Conservation (phyloP, 345 rosid species). For the Arabis hirsuta region DNA sequence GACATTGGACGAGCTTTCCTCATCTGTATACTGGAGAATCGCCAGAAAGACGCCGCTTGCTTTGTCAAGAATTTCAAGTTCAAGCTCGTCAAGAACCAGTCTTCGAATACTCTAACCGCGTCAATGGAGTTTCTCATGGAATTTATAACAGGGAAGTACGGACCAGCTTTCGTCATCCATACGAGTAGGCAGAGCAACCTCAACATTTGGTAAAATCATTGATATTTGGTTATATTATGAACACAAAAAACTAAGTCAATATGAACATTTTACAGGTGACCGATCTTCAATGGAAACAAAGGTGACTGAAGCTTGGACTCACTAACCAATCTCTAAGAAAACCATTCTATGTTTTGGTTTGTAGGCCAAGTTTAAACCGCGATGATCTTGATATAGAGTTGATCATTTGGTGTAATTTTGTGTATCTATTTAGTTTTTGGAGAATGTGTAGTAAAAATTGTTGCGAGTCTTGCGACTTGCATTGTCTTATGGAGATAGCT, state of each 20-base stretch:
- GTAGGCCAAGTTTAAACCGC: neutral
- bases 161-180: neutral
- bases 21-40: constrained; percentile 5
- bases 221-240: neutral
- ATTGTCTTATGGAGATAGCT: constrained; percentile 10
- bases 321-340: neutral
- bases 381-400: constrained; percentile 16
- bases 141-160: neutral
- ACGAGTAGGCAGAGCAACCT: constrained; percentile 27
- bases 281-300: constrained; percentile 11
- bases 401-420: neutral
- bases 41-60: constrained; percentile 13
- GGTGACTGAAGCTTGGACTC: constrained; percentile 14
- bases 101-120: neutral
- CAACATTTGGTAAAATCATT: constrained; percentile 23
- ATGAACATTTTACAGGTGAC: neutral
- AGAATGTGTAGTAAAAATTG: constrained; percentile 2
- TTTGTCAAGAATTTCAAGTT: constrained; percentile 28
- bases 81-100: constrained; percentile 17
- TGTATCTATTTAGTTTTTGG: constrained; percentile 15
- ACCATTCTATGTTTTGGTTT: neutral
- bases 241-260: neutral
- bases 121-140: constrained; percentile 10
- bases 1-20: constrained; percentile 15
- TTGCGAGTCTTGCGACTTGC: constrained; percentile 21